Evolutionary conservation across 2,329 filamentous ascomycete species (phyloP), one percentile per base, ranked within the genome.

Genomic region (Sporothrix curviconia): DNA sequence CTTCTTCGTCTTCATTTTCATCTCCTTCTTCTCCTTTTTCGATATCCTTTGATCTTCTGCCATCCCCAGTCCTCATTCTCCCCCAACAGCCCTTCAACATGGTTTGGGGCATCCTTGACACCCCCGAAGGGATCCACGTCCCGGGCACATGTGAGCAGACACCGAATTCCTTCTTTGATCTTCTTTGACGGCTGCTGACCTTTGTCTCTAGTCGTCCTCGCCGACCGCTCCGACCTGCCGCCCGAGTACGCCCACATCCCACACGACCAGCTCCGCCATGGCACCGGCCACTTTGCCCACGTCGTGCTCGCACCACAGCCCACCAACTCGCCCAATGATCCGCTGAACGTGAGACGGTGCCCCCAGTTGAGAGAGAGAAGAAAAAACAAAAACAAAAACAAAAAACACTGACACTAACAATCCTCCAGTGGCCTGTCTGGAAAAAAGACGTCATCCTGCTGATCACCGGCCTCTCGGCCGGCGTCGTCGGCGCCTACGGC

Each of bases 401-500:
- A n/a, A n/a, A n/a, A 17, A 17, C 22, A 14, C 3, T 2, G 14
- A 4, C 14, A 32, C 17, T 4, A n/a, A 24, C 50, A 25, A 54
- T 36, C 6, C 7, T 19, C 4, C 12, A 62, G 59, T 62, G 61
- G 61, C 59, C 59, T 1, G 47, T 44, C 6, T 62, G 61, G 61
- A 39, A 50, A 32, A 78, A 78, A 60, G 76, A 78, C 62, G 55
- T 71, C 8, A 70, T 77, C 36, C 70, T 78, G 25, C 64, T 74
- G 56, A 74, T 78, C 60, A 72, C 76, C 4, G 71, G 72, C 32
- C 69, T 78, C 47, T 72, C 72, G 0, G 75, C 76, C 1, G 73
- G 71, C 7, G 73, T 79, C 0, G 75, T 78, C 3, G 77, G 77
- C 34, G 76, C 76, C 2, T 79, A 76, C 59, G 76, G 76, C 1